phyloP scores from a whole-genome alignment of 345 rosid species.

The Eucalyptus pauciflora region DNA sequence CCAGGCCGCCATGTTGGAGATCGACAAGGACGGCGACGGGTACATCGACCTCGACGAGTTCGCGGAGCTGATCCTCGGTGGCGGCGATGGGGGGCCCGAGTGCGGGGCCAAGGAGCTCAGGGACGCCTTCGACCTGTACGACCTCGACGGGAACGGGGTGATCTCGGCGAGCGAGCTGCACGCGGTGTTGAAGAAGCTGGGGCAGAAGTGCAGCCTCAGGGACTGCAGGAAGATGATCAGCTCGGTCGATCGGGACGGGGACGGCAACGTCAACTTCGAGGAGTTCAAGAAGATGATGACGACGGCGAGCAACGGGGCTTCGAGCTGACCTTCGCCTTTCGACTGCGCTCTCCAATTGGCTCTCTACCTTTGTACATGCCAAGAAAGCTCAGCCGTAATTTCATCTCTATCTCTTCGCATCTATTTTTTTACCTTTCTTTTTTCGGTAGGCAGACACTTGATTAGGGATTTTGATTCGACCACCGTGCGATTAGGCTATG shows the following conservation, averaged over 20 bases:
- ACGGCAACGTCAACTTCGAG: constrained; percentile 82
- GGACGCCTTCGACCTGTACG: constrained; percentile 88
- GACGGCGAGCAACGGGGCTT: background rate
- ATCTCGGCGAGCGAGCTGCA: constrained; percentile 75
- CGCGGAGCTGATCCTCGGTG: constrained; percentile 22
- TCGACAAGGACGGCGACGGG: constrained; percentile 89
- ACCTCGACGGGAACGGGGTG: constrained; percentile 67
- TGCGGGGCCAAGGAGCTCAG: constrained; percentile 35
- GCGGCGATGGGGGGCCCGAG: background rate
- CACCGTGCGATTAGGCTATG: background rate
- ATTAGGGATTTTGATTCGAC: background rate
- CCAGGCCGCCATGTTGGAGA: constrained; percentile 45
- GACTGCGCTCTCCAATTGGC: background rate
- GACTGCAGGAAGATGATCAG: constrained; percentile 84
- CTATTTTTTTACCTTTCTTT: background rate
- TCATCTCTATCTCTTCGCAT: background rate
- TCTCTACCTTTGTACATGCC: background rate
- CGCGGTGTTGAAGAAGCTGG: constrained; percentile 62
- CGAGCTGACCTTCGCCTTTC: background rate
- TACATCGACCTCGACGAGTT: constrained; percentile 74
- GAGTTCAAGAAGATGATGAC: constrained; percentile 96
- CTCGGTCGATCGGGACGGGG: constrained; percentile 84
- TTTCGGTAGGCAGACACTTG: background rate
- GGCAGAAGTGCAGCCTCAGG: constrained; percentile 50
- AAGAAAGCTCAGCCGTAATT: background rate